A percentile compares a stretch with the other conserved stretches of the same genome.
phyloP scores from a whole-genome alignment of 129 eudicot species.

The Oenanthe sinensis region DNA sequence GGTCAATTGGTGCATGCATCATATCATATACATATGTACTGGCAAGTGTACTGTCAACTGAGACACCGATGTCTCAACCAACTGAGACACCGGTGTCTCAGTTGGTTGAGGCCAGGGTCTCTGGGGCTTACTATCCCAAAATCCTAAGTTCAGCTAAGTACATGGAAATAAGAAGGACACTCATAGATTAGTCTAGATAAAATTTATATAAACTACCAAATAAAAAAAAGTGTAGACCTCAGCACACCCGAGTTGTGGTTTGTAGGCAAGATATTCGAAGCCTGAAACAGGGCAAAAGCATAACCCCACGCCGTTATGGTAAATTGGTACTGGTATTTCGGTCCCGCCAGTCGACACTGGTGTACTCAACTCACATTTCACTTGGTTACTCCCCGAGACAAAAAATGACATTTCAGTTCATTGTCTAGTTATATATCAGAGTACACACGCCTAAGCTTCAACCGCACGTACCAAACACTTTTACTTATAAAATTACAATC shows the following conservation, averaged over 20 bases:
- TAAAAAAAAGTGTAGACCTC: not conserved
- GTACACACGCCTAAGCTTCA: not conserved
- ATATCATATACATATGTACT: not conserved
- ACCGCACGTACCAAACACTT: not conserved
- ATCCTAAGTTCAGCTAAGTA: too few relatives aligned
- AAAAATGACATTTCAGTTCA: not conserved
- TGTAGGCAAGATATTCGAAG: not conserved
- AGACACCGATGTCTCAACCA: too few relatives aligned
- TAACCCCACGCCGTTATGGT: not conserved
- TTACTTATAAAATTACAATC: not conserved
- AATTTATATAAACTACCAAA: too few relatives aligned
- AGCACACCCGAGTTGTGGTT: not conserved
- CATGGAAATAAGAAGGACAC: too few relatives aligned
- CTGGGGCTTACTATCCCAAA: too few relatives aligned
- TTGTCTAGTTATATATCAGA: not conserved
- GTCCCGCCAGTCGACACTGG: not conserved
- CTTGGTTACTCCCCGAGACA: not conserved
- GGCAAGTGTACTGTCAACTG: too few relatives aligned
- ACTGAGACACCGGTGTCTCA: too few relatives aligned
- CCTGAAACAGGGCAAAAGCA: not conserved
- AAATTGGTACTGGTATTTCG: not conserved
- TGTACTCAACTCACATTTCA: not conserved
- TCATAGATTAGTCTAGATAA: too few relatives aligned
- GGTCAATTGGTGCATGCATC: not conserved
- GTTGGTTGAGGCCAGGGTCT: too few relatives aligned